Conservation (phyloP, 225 moss, liverwort and hornwort genomes). For the Antitrichia curtipendula region DNA sequence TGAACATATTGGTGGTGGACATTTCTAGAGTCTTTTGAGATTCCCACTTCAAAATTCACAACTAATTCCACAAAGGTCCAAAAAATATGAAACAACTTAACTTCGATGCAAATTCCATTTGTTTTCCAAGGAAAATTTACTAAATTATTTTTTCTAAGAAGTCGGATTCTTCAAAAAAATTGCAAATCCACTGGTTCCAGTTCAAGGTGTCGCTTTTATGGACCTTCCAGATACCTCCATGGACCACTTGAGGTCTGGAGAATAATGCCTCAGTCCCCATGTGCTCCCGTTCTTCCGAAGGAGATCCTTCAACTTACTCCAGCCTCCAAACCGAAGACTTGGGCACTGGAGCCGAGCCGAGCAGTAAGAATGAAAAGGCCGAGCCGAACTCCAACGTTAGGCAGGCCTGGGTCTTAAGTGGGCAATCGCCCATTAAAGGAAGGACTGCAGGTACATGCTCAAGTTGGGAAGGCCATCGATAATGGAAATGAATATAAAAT, state of each 20-base stretch:
- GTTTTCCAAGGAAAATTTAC: neutral
- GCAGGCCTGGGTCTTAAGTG: neutral
- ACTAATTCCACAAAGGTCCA: neutral
- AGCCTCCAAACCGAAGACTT: neutral
- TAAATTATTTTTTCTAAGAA: neutral
- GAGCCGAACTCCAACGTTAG: neutral
- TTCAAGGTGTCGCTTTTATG: neutral
- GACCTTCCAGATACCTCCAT: neutral
- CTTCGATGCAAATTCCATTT: neutral
- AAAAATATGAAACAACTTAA: neutral
- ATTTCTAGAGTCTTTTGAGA: rapidly evolving
- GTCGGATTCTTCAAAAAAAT: neutral
- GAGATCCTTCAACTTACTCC: neutral
- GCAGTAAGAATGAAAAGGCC: neutral
- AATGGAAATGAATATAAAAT: conserved; percentile 15
- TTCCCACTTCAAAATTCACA: neutral
- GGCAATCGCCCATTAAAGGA: neutral
- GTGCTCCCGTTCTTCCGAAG: neutral
- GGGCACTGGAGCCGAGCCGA: neutral
- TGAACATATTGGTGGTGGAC: neutral
- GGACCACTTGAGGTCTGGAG: neutral
- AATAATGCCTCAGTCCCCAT: no score
- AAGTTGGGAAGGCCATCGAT: neutral
- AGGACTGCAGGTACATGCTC: neutral
- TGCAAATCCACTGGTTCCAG: no score